These are phyloP conservation scores for Paracoccidioides lutzii DNA, from an alignment of 2,329 filamentous ascomycete species.

Conservation along the genomic window DNA sequence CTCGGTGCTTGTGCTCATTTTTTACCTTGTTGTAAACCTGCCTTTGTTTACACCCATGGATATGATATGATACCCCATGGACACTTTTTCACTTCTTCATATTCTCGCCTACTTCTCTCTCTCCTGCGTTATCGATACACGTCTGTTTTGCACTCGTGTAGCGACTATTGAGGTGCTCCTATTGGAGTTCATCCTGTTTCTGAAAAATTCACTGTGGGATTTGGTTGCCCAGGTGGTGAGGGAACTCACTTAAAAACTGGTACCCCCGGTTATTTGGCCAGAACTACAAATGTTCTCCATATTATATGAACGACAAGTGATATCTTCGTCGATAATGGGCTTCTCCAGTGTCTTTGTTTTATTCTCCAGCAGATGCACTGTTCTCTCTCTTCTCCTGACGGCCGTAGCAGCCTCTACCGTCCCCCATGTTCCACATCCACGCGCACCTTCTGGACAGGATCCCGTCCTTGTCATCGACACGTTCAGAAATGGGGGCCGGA, in stretches of 20 bases:
- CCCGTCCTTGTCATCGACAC: slow-evolving; percentile 43
- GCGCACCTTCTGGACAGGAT: background rate
- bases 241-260: too few species aligned
- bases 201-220: background rate
- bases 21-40: background rate
- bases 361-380: background rate
- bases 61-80: background rate
- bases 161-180: background rate
- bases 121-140: background rate
- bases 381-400: background rate
- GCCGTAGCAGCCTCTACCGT: background rate
- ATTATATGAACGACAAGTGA: background rate
- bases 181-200: background rate
- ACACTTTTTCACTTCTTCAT: background rate
- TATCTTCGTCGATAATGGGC: background rate
- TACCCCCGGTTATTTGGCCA: background rate
- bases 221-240: too few species aligned
- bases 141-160: background rate
- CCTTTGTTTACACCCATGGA: background rate
- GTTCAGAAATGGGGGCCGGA: slow-evolving; percentile 41
- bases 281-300: background rate
- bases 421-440: background rate
- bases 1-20: background rate
- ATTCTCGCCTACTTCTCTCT: background rate
- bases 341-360: background rate